Evolutionary conservation across 1,284 basidiomycete genomes (phyloP).

Genomic region (Rhodofomes roseus): DNA sequence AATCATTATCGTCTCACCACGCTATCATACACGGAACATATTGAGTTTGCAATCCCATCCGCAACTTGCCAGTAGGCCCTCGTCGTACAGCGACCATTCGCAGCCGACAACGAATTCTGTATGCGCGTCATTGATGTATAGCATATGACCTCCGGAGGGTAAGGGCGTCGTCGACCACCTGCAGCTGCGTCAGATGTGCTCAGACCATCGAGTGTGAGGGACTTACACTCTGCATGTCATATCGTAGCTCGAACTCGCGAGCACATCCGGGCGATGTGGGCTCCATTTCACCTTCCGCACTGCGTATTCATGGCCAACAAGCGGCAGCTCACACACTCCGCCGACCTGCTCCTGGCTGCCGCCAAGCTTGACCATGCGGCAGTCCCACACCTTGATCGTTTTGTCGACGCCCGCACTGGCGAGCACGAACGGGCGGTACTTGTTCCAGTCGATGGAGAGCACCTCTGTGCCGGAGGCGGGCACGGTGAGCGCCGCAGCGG

Average conservation of each 20-base stretch:
- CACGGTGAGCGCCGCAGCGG: conserved; percentile 64
- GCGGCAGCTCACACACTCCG: conserved; percentile 60
- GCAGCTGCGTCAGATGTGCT: conserved; percentile 7
- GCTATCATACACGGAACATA: conserved; percentile 49
- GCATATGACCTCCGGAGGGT: conserved; percentile 50
- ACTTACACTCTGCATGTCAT: conserved; percentile 93
- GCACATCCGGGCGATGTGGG: conserved; percentile 66
- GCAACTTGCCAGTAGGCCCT: conserved; percentile 81
- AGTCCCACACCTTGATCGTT: conserved; percentile 80
- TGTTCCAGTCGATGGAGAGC: conserved; percentile 89
- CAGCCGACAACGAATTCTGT: conserved; percentile 95
- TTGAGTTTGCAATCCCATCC: conserved; percentile 88
- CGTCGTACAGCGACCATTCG: conserved; percentile 86
- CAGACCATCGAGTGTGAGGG: background rate
- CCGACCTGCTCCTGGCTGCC: conserved; percentile 50
- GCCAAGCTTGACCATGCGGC: conserved; percentile 68
- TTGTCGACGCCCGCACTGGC: conserved; percentile 85
- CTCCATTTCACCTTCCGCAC: conserved; percentile 81
- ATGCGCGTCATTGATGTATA: conserved; percentile 80
- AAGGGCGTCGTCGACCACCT: conserved; percentile 66
- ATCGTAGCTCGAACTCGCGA: conserved; percentile 90
- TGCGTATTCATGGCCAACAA: conserved; percentile 80
- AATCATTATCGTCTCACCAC: background rate
- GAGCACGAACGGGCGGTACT: conserved; percentile 77
- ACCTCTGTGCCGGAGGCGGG: conserved; percentile 71